Percentiles rank a stretch among this genome's conserved stretches.
Conservation (phyloP, 2,329 filamentous ascomycete species). For the Neodidymelliopsis sp. region DNA sequence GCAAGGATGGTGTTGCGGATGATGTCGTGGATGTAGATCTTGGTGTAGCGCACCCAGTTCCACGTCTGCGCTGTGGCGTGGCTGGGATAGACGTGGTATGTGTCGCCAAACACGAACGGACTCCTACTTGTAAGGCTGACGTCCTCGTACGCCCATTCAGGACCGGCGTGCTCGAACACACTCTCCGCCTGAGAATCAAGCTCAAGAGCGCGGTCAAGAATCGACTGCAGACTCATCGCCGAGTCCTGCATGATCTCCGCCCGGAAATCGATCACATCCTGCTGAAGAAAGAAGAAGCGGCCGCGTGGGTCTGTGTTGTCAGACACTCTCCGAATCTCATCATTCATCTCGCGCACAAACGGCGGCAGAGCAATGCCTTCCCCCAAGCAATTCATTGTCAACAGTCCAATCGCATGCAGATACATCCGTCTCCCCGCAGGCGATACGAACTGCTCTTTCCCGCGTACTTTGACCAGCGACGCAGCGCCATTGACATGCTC, state of each 20-base stretch:
- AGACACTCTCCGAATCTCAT: constrained; percentile 30
- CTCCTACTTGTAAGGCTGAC: neutral
- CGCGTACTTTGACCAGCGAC: constrained; percentile 43
- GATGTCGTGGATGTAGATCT: constrained; percentile 47
- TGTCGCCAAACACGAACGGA: constrained; percentile 33
- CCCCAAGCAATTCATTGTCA: constrained; percentile 42
- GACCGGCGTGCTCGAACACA: constrained; percentile 28
- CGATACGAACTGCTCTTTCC: constrained; percentile 37
- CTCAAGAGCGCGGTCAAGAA: constrained; percentile 36
- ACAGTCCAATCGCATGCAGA: constrained; percentile 35
- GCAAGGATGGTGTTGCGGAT: constrained; percentile 41
- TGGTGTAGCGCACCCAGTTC: constrained; percentile 45
- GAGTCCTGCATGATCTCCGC: constrained; percentile 31
- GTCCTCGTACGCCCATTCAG: constrained; percentile 36
- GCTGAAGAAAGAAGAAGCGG: constrained; percentile 41
- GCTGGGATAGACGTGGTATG: constrained; percentile 43
- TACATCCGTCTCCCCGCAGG: constrained; percentile 43
- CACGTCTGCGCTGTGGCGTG: constrained; percentile 39
- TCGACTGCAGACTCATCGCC: constrained; percentile 25
- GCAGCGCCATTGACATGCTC: constrained; percentile 48
- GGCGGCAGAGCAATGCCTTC: constrained; percentile 31
- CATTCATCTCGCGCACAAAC: constrained; percentile 35
- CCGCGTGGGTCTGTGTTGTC: constrained; percentile 33
- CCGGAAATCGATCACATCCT: constrained; percentile 37
- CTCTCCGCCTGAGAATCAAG: constrained; percentile 29